phyloP scores from a whole-genome alignment of 78 protist species.

The Dictyostelium capitatum region DNA sequence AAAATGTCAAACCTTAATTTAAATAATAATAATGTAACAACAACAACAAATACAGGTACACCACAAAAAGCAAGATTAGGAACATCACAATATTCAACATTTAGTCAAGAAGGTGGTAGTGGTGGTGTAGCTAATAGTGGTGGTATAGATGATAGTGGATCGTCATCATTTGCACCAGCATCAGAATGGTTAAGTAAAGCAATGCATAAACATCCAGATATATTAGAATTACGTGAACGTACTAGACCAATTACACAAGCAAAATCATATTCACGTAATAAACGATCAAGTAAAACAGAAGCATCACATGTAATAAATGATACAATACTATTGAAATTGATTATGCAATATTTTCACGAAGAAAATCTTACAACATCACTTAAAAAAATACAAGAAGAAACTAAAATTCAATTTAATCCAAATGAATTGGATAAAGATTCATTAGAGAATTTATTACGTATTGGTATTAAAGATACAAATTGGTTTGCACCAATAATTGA shows the following conservation, averaged over 20 bases:
- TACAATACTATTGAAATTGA: slow-evolving; percentile 54
- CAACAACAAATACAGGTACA: not conserved
- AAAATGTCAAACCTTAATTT: not conserved
- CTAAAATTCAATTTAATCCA: slow-evolving; percentile 49
- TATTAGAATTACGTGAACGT: slow-evolving; percentile 80
- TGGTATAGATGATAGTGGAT: slow-evolving; percentile 14
- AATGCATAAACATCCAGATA: slow-evolving; percentile 81
- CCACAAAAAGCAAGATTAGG: not conserved
- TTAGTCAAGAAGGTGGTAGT: too few relatives aligned
- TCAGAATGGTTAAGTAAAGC: slow-evolving; percentile 75
- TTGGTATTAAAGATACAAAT: slow-evolving; percentile 60
- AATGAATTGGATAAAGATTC: slow-evolving; percentile 51
- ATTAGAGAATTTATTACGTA: slow-evolving; percentile 31
- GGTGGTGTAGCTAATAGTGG: too few relatives aligned
- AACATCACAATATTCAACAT: not conserved
- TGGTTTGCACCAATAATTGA: slow-evolving; percentile 45
- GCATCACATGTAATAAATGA: slow-evolving; percentile 59
- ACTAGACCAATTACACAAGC: slow-evolving; percentile 57
- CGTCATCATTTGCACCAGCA: slow-evolving; percentile 52
- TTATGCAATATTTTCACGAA: slow-evolving; percentile 79
- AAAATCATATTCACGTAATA: slow-evolving; percentile 71
- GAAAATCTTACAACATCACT: slow-evolving; percentile 53
- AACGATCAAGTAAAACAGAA: slow-evolving; percentile 65
- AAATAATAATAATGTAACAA: not conserved
- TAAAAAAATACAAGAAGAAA: slow-evolving; percentile 71